Percentiles rank a stretch among this genome's conserved stretches.
Conservation (phyloP, 352 stramenopile genomes). For the Blastocystis hominis region DNA sequence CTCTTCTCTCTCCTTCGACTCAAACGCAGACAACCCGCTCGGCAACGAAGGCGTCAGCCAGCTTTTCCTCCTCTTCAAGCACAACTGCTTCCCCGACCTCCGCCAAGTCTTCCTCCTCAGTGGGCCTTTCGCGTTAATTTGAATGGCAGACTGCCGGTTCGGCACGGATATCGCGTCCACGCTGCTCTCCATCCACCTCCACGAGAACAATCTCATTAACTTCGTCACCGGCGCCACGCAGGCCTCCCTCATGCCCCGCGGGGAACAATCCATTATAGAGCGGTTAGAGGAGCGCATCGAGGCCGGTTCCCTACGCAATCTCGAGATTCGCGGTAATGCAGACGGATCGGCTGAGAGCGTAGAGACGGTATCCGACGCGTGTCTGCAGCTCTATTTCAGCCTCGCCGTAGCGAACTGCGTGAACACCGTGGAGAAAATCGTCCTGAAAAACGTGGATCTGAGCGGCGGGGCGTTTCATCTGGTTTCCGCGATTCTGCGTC, state of each 20-base stretch:
- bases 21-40: neutral
- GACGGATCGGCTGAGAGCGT: neutral
- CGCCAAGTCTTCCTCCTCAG: constrained; percentile 21
- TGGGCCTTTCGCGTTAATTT: neutral
- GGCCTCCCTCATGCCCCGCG: neutral
- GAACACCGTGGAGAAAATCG: neutral
- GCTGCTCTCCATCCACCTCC: constrained; percentile 7
- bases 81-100: neutral
- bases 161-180: constrained; percentile 18
- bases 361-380: neutral
- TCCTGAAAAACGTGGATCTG: neutral
- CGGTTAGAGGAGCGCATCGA: constrained; percentile 1
- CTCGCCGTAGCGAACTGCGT: neutral
- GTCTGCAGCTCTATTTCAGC: constrained; percentile 6
- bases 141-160: neutral
- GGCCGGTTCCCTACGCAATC: neutral
- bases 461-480: neutral
- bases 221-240: constrained; percentile 35
- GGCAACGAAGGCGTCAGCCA: constrained; percentile 18
- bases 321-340: neutral
- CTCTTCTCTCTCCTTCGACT: too few relatives aligned
- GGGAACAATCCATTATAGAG: neutral
- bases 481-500: neutral
- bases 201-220: constrained; percentile 35
- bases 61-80: constrained; percentile 11